These are phyloP conservation scores for Crataegus laevigata DNA, from an alignment of 306 rosid species.

Conservation along the genomic window DNA sequence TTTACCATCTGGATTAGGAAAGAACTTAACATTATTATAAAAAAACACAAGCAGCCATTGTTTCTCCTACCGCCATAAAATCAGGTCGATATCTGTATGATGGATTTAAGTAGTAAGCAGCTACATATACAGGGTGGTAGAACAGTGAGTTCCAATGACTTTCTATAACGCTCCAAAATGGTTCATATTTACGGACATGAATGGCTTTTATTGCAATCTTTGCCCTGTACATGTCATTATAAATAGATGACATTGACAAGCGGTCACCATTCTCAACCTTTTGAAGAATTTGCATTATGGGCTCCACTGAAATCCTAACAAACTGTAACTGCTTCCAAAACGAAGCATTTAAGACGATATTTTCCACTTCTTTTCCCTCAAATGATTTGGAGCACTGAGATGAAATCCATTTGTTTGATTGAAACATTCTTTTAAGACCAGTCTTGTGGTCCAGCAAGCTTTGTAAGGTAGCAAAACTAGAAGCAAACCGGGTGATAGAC, in stretches of 20 bases:
- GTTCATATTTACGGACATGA: slow-evolving; percentile 67
- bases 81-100: slow-evolving; percentile 78
- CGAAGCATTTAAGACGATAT: slow-evolving; percentile 46
- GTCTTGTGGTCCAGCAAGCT: slow-evolving; percentile 70
- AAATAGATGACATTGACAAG: slow-evolving; percentile 74
- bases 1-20: slow-evolving; percentile 27
- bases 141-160: slow-evolving; percentile 65
- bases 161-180: slow-evolving; percentile 84
- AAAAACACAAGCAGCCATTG: slow-evolving; percentile 10
- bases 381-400: slow-evolving; percentile 53
- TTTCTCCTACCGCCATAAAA: slow-evolving; percentile 63
- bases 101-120: slow-evolving; percentile 91
- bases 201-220: slow-evolving; percentile 65
- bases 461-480: slow-evolving; percentile 76
- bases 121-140: slow-evolving; percentile 79
- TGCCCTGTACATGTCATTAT: slow-evolving; percentile 72
- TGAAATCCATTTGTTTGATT: slow-evolving; percentile 79
- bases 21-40: slow-evolving; percentile 18
- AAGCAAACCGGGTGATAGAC: slow-evolving; percentile 51
- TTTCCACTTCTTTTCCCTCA: slow-evolving; percentile 85
- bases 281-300: slow-evolving; percentile 72
- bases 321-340: slow-evolving; percentile 86
- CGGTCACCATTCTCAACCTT: slow-evolving; percentile 55
- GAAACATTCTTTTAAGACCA: slow-evolving; percentile 65
- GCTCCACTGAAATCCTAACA: slow-evolving; percentile 68